A percentile compares a stretch with the other conserved stretches of the same genome.
Conservation (phyloP, 768 basidiomycete genomes). For the Fomitopsis serialis region DNA sequence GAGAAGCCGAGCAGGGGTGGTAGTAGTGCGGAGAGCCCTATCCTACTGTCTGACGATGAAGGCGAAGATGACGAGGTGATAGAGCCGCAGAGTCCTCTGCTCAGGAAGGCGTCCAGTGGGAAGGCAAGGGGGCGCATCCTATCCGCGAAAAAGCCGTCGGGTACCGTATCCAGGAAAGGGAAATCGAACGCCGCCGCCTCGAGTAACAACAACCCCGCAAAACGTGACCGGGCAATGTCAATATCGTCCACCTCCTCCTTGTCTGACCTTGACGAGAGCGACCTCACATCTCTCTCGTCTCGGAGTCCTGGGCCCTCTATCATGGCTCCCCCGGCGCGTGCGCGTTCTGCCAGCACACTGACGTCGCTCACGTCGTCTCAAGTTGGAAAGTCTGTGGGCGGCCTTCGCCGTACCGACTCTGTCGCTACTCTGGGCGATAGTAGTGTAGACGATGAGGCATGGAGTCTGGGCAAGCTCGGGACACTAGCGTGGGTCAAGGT, state of each 20-base stretch:
- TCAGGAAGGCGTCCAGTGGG: background rate
- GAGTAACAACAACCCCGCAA: background rate
- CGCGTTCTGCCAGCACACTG: background rate
- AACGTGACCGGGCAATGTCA: background rate
- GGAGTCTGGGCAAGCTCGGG: conserved; percentile 6
- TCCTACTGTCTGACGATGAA: conserved; percentile 8
- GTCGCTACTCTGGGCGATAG: background rate
- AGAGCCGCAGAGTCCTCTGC: background rate
- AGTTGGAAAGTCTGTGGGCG: background rate
- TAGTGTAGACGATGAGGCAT: background rate
- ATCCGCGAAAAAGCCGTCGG: background rate
- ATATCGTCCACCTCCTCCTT: background rate
- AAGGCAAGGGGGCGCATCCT: background rate
- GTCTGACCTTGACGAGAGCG: background rate
- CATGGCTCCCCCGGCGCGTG: background rate
- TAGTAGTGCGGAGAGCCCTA: conserved; percentile 1
- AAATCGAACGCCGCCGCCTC: background rate
- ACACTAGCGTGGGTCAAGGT: conserved; percentile 22
- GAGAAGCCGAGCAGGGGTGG: background rate
- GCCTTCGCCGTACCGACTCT: background rate
- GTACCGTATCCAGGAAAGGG: background rate
- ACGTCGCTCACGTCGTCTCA: background rate
- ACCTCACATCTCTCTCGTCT: background rate
- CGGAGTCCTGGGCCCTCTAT: background rate
- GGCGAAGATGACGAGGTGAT: background rate